Evolutionary conservation across 2,329 filamentous ascomycete genomes (phyloP).

Genomic region (Aspergillus alliaceus): DNA sequence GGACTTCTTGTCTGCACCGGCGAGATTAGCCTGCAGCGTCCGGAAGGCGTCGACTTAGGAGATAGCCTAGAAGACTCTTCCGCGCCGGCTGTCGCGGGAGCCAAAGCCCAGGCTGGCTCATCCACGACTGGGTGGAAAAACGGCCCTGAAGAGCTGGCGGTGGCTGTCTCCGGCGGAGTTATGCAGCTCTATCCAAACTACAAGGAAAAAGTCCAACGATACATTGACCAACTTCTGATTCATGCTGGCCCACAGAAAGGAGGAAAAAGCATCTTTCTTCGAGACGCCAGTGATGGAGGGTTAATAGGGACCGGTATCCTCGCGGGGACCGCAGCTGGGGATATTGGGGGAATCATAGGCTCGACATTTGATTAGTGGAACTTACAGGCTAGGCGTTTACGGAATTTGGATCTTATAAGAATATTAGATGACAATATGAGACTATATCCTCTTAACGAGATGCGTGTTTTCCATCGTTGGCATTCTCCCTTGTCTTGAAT

Average conservation of each 20-base stretch:
- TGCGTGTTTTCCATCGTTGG: no score
- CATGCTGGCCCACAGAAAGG: slow-evolving; percentile 42
- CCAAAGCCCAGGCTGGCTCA: slow-evolving; percentile 2
- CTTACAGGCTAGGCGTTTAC: no score
- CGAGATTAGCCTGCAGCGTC: slow-evolving; percentile 53
- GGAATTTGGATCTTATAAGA: no score
- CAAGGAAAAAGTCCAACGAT: slow-evolving; percentile 64
- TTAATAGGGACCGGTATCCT: slow-evolving; percentile 54
- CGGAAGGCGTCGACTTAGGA: no score
- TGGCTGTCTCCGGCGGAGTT: slow-evolving; percentile 75
- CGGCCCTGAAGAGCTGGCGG: slow-evolving; percentile 60
- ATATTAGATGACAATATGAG: no score
- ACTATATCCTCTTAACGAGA: no score
- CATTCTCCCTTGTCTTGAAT: no score
- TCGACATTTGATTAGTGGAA: slow-evolving; percentile 4
- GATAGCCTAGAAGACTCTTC: no score
- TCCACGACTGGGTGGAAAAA: slow-evolving; percentile 29
- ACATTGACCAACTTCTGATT: slow-evolving; percentile 58
- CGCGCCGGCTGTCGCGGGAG: slow-evolving; percentile 6
- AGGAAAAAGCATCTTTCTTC: slow-evolving; percentile 49
- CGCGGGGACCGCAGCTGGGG: slow-evolving; percentile 43
- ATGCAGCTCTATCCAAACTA: slow-evolving; percentile 75
- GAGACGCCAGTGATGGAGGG: slow-evolving; percentile 52
- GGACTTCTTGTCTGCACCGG: slow-evolving; percentile 66
- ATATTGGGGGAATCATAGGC: slow-evolving; percentile 30